Base-by-base conservation (phyloP, 164 flowering plant genomes). In the Dillenia suffruticosa region DNA sequence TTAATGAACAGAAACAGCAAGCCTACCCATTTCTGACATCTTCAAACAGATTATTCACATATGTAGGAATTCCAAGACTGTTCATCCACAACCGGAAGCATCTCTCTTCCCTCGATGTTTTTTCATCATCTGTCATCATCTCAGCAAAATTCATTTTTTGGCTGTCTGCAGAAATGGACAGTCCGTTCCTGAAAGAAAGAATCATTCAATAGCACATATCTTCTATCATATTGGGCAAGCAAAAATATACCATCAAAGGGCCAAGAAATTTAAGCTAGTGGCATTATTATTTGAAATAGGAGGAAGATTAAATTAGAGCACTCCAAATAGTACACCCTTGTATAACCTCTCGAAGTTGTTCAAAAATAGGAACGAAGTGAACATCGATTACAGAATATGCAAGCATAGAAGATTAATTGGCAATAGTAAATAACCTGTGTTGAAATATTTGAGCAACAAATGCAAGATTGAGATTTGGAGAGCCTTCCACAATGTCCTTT, bases 371-470 rank as follows among this genome's bases (percentile, higher is more conserved):
- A 6, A 5, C 40, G 0, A 32, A 32, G 40, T 32, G 40, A 32
- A 32, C 40, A 32, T 32, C 0, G 5, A 32, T 32, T 6, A 32
- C 6, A 6, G 40, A 32, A 32, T 32, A 32, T 32, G 40, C 40
- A 32, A 32, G 40, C 40, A 32, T 32, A 32, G 7, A 32, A 40
- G 0, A 63, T 26, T 44, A 8, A 56, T 62, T 32, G 40, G 40
- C 40, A 32, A 32, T 32, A 6, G 4, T 32, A 4, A 32, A 32
- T 32, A 13, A 90, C 97, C 98, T 88, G 15, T 86, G 78, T 15
- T 92, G 98, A 74, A 92, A 90, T 63, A 92, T 80, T 63, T 92
- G 96, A 8, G 98, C 96, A 61, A 86, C 92, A 69, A 92, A 92
- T 55, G 88, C 97, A 66, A 92, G 93, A 76, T 92, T 92, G 64